Conservation (phyloP, 306 rosid genomes). For the Hippophae tibetana region DNA sequence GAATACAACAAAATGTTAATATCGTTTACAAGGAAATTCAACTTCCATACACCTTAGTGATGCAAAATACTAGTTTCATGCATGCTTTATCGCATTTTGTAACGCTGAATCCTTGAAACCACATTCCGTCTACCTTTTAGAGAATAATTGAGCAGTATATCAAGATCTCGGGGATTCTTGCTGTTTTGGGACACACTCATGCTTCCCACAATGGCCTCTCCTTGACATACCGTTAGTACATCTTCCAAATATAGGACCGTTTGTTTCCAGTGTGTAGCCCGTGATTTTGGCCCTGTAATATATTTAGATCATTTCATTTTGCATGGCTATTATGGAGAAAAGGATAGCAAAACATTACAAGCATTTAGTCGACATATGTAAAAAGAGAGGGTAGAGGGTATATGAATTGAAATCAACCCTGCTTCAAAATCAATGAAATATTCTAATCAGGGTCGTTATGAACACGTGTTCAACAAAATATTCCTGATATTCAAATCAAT, state of each 20-base stretch:
- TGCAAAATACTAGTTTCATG: neutral
- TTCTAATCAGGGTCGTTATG: too few species aligned
- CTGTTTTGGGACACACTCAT: conserved; percentile 75
- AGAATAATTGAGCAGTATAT: conserved; percentile 72
- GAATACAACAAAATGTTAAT: too few species aligned
- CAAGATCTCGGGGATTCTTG: conserved; percentile 83
- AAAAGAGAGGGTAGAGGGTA: too few species aligned
- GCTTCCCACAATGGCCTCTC: conserved; percentile 68
- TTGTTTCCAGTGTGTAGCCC: conserved; percentile 94
- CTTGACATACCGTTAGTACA: conserved; percentile 77
- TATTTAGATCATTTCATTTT: conserved; percentile 7
- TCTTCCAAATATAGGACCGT: conserved; percentile 91
- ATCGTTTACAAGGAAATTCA: neutral
- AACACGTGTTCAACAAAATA: too few species aligned
- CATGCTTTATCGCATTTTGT: conserved; percentile 67
- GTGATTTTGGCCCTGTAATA: conserved; percentile 74
- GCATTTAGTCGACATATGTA: too few species aligned
- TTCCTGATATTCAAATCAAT: too few species aligned
- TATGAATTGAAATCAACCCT: too few species aligned
- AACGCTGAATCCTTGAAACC: conserved; percentile 58
- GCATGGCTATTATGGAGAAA: too few species aligned
- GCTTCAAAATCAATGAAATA: too few species aligned
- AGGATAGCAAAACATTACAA: too few species aligned
- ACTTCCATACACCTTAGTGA: neutral
- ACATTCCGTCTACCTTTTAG: conserved; percentile 55